phyloP scores from a whole-genome alignment of 2,329 filamentous ascomycete genomes.

The Neoscytalidium dimidiatum region DNA sequence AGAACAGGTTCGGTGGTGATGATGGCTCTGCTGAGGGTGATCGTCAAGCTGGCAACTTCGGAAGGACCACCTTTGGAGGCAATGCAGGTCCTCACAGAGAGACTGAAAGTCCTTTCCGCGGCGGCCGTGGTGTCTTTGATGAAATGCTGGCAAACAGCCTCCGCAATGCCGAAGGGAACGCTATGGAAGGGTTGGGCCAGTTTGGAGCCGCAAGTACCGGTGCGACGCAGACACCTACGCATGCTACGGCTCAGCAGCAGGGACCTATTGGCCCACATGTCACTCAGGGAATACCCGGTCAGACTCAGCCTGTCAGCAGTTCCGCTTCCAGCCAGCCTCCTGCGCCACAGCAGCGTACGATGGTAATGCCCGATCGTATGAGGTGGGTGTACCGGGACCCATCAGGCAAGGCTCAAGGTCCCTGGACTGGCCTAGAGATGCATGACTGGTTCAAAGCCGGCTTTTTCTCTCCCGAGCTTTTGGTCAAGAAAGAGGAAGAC shows the following conservation, averaged over 20 bases:
- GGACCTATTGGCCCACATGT: conserved; percentile 34
- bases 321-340: conserved; percentile 69
- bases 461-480: conserved; percentile 92
- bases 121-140: conserved; percentile 40
- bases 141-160: conserved; percentile 33
- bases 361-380: conserved; percentile 99
- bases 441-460: conserved; percentile 99
- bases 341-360: conserved; percentile 72
- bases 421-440: conserved; percentile 97
- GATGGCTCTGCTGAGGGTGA: conserved; percentile 49
- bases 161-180: not conserved
- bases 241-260: conserved; percentile 33
- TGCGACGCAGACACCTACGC: conserved; percentile 26
- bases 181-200: conserved; percentile 28
- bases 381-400: conserved; percentile 98
- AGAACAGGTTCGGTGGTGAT: conserved; percentile 55
- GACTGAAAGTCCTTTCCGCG: conserved; percentile 43
- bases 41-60: conserved; percentile 60
- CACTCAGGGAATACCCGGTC: conserved; percentile 30
- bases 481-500: conserved; percentile 94
- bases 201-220: conserved; percentile 28
- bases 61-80: conserved; percentile 58
- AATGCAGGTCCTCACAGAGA: conserved; percentile 38
- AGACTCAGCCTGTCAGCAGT: conserved; percentile 43
- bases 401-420: conserved; percentile 86